phyloP scores from a whole-genome alignment of 768 basidiomycete genomes.

The Lactarius evosmus region DNA sequence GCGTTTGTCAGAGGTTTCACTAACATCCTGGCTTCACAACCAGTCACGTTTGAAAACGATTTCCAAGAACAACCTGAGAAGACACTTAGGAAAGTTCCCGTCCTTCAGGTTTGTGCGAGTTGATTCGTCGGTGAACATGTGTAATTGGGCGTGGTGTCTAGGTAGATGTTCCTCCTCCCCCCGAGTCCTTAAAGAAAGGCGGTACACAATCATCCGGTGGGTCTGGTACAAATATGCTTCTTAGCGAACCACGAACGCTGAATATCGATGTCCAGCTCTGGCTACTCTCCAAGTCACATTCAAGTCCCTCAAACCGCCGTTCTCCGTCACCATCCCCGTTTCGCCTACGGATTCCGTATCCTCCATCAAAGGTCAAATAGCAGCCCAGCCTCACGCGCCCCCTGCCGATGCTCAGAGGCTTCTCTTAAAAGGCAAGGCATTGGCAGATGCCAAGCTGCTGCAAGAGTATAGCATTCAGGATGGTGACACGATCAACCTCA shows the following conservation, averaged over 20 bases:
- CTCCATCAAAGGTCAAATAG: constrained; percentile 73
- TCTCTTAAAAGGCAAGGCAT: constrained; percentile 90
- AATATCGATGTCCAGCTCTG: constrained; percentile 14
- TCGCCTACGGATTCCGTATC: constrained; percentile 81
- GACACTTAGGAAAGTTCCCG: constrained; percentile 64
- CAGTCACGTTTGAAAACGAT: constrained; percentile 66
- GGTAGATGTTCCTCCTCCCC: constrained; percentile 60
- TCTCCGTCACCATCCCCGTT: constrained; percentile 67
- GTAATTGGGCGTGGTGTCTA: constrained; percentile 31
- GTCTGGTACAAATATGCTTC: constrained; percentile 9
- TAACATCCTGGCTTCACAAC: constrained; percentile 62
- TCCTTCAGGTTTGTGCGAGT: constrained; percentile 53
- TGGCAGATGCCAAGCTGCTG: constrained; percentile 83
- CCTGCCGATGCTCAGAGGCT: constrained; percentile 79
- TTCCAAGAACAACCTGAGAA: constrained; percentile 70
- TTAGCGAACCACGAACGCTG: not conserved
- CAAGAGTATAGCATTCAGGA: constrained; percentile 85
- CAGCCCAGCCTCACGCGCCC: constrained; percentile 64
- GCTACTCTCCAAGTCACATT: constrained; percentile 67
- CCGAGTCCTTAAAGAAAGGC: constrained; percentile 44
- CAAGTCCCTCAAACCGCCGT: constrained; percentile 89
- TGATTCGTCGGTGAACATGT: constrained; percentile 7
- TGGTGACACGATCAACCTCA: constrained; percentile 80
- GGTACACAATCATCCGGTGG: constrained; percentile 36
- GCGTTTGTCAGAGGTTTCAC: constrained; percentile 66